These are phyloP conservation scores for Neoascochyta sp. DNA, from an alignment of 2,329 filamentous ascomycete genomes.

Conservation along the genomic window DNA sequence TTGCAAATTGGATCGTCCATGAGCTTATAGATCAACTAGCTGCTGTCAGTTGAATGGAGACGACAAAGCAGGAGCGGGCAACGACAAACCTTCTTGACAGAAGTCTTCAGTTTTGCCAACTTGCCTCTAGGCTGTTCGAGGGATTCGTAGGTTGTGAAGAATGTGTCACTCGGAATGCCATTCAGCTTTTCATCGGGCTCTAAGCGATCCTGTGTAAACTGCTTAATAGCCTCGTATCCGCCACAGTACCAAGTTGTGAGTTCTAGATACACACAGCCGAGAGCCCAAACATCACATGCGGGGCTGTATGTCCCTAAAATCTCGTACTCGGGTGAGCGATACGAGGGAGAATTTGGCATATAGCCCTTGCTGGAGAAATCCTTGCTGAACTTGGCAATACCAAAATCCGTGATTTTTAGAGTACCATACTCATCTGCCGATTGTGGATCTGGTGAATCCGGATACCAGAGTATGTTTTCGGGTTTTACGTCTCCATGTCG, in stretches of 20 bases:
- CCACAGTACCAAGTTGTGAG: slow-evolving; percentile 14
- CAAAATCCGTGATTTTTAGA: slow-evolving; percentile 3
- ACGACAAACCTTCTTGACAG: slow-evolving; percentile 1
- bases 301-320: slow-evolving; percentile 1
- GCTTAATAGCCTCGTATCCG: background rate
- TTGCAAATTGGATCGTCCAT: background rate
- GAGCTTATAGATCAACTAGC: background rate
- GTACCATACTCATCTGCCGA: slow-evolving; percentile 13
- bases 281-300: slow-evolving; percentile 21
- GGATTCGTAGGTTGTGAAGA: too few species aligned
- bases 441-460: slow-evolving; percentile 14
- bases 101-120: background rate
- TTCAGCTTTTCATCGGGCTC: background rate
- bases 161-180: too few species aligned
- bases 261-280: slow-evolving; percentile 22
- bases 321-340: slow-evolving; percentile 7
- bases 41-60: background rate
- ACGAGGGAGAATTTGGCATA: slow-evolving; percentile 3
- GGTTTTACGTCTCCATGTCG: slow-evolving; percentile 39
- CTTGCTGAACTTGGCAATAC: slow-evolving; percentile 4
- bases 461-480: slow-evolving; percentile 33
- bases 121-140: too few species aligned
- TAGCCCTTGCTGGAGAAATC: slow-evolving; percentile 8
- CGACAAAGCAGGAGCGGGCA: too few species aligned
- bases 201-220: background rate